A percentile compares a stretch with the other conserved stretches of the same genome.
Conservation (phyloP, 331 rosid genomes). For the Cydonia oblonga region DNA sequence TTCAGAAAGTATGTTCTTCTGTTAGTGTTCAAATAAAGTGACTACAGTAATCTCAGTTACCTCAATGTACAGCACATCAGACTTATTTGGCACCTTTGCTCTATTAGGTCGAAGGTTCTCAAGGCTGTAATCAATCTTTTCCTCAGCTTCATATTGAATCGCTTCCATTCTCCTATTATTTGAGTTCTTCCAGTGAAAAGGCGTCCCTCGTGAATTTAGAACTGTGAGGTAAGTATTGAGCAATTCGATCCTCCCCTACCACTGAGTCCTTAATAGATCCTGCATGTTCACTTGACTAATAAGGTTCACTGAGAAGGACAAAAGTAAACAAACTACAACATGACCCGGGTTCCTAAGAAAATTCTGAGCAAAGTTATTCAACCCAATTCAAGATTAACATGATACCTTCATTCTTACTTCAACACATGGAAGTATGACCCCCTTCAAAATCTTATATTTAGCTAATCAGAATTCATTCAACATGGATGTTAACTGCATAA, state of each 20-base stretch:
- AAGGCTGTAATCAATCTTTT: slow-evolving; percentile 35
- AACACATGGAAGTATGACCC: neutral
- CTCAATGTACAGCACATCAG: slow-evolving; percentile 54
- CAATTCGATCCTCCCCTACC: slow-evolving; percentile 89
- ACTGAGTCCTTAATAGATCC: slow-evolving; percentile 87
- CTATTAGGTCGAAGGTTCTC: slow-evolving; percentile 51
- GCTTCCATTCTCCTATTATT: slow-evolving; percentile 47
- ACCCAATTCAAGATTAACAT: neutral
- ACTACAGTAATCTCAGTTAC: slow-evolving; percentile 19
- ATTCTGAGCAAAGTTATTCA: neutral
- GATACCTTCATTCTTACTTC: neutral
- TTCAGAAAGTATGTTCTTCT: neutral
- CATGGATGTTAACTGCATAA: neutral
- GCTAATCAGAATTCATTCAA: neutral
- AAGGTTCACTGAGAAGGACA: neutral
- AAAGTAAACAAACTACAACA: neutral
- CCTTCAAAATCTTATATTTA: neutral
- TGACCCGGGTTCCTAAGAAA: neutral
- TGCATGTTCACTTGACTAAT: slow-evolving; percentile 18
- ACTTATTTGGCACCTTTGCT: slow-evolving; percentile 42
- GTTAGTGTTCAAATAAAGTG: neutral
- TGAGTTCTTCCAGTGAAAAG: slow-evolving; percentile 68
- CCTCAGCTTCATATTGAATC: slow-evolving; percentile 33
- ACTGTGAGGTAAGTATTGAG: slow-evolving; percentile 76
- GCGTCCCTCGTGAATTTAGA: slow-evolving; percentile 62